Evolutionary conservation across 1,139 yeast species (phyloP), one percentile per base, ranked within the genome.

Genomic region (Cylindricascospora bacillispora): DNA sequence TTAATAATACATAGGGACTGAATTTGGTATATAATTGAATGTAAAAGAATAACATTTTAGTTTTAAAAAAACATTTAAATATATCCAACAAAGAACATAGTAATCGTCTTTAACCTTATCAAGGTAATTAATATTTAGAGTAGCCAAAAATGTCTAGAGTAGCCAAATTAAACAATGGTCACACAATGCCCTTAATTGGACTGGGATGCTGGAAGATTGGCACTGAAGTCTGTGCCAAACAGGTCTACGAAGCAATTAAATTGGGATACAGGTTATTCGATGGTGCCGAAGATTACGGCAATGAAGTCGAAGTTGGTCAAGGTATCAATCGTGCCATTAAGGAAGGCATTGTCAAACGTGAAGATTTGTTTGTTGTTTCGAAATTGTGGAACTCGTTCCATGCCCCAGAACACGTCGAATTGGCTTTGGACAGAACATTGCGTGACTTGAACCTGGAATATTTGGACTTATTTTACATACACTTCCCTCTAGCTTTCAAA

Each of bases 381-480:
- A 82, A 82, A 60, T 63, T 79, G 46, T 81, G 93, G 92, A 81
- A 80, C 65, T 63, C 60, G 42, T 77, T 53, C 65, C 93, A 80
- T 54, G 74, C 73, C 53, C 65, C 65, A 31, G 48, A 55, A 27
- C 44, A 54, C 27, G 81, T 73, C 33, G 57, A 55, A 39, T 41
- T 50, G 33, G 83, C 83, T 12, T 58, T 79, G 44, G 60, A 73
- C 40, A 73, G 65, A 46, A 76, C 81, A 35, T 65, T 81, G 47
- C 40, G 54, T 19, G 89, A 78, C 48, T 61, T 79, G 59, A 59
- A 66, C 21, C 59, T 79, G 44, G 89, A 78, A 25, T 79, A 76
- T 59, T 43, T 78, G 39, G 93, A 78, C 57, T 57, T 78, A 47
- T 78, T 68, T 58, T 76, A 75, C 60, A 76, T 79, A 53, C 92